Conservation (phyloP, 352 stramenopile species). For the Globisporangium middletonii region DNA sequence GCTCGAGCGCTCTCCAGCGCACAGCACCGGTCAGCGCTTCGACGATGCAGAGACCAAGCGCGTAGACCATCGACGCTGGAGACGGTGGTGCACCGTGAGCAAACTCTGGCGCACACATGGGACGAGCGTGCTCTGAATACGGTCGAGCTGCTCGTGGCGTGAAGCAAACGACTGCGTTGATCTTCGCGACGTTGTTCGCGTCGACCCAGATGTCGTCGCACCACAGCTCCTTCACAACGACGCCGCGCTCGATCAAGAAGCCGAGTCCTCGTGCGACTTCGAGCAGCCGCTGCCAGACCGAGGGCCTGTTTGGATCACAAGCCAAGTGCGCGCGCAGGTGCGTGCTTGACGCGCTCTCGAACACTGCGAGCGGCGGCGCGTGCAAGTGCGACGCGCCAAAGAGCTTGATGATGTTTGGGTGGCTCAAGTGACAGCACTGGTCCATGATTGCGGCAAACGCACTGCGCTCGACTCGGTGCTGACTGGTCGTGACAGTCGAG, state of each 20-base stretch:
- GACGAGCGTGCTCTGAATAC: too few relatives aligned
- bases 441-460: background rate
- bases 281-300: conserved; percentile 2
- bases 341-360: background rate
- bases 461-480: background rate
- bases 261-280: conserved; percentile 19
- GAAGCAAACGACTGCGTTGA: background rate
- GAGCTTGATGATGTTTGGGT: conserved; percentile 15
- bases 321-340: background rate
- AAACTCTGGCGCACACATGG: too few relatives aligned
- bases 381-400: conserved; percentile 13
- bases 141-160: too few relatives aligned
- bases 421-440: conserved; percentile 25
- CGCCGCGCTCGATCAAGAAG: conserved; percentile 15
- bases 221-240: background rate
- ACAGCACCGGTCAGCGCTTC: too few relatives aligned
- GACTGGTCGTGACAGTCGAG: conserved; percentile 20
- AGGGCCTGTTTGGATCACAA: background rate
- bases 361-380: background rate
- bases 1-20: too few relatives aligned
- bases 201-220: background rate
- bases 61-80: too few relatives aligned
- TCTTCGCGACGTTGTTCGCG: background rate
- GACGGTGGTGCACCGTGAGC: too few relatives aligned
- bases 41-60: too few relatives aligned